A percentile compares a stretch with the other conserved stretches of the same genome.
Conservation (phyloP, 2,329 filamentous ascomycete species). For the Penicillium corylophilum region DNA sequence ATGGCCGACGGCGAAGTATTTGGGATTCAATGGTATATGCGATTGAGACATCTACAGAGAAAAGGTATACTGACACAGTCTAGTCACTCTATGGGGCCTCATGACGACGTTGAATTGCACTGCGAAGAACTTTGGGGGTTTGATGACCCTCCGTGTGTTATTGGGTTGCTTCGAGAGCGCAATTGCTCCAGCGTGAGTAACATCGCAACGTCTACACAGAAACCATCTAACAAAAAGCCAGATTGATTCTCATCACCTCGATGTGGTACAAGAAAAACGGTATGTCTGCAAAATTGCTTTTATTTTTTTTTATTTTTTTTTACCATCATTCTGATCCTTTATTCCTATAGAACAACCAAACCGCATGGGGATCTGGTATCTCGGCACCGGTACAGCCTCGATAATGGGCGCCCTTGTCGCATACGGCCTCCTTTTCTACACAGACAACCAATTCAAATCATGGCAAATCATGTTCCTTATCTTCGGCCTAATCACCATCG, state of each 20-base stretch:
- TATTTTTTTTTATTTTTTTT: no score
- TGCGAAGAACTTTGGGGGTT: constrained; percentile 51
- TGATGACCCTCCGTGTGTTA: constrained; percentile 52
- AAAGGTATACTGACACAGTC: constrained; percentile 28
- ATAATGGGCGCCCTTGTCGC: constrained; percentile 57
- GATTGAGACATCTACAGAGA: neutral
- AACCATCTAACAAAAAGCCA: constrained; percentile 8
- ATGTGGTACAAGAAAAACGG: constrained; percentile 54
- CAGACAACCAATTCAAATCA: constrained; percentile 37
- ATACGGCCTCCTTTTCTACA: constrained; percentile 55
- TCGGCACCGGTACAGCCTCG: constrained; percentile 55
- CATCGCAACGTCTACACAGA: no score
- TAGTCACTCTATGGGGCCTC: constrained; percentile 46
- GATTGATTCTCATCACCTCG: constrained; percentile 54
- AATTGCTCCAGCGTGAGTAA: constrained; percentile 48
- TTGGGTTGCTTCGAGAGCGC: constrained; percentile 56
- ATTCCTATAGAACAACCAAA: constrained; percentile 53
- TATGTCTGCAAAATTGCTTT: no score
- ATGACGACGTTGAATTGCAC: constrained; percentile 51
- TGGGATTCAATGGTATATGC: constrained; percentile 44
- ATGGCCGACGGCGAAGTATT: constrained; percentile 54
- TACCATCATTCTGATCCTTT: neutral
- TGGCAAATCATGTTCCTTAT: constrained; percentile 54
- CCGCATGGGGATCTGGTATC: constrained; percentile 62
- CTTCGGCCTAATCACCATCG: constrained; percentile 45